Base-by-base conservation (phyloP, 805 yeast genomes). In the Jamesozyma hellenica region DNA sequence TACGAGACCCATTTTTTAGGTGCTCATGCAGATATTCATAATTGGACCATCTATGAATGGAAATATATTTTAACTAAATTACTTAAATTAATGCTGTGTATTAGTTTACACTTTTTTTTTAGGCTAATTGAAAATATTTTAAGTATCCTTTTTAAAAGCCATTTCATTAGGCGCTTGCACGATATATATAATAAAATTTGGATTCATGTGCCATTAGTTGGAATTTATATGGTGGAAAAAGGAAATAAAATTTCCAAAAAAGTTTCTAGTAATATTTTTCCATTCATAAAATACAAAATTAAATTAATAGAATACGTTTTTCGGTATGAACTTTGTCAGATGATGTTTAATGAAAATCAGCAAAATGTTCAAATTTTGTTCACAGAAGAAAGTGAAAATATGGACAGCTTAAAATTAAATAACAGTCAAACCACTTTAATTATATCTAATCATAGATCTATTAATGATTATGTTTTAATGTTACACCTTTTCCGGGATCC, bases 381-480 rank as follows among this genome's bases (percentile, higher is more conserved):
- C 9, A 55, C 56, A 3, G 51, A 49, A 9, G 57, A 47, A 13
- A 51, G 52, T 36, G 53, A 53, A 10, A 41, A 42, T 21, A 21
- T 21, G 8, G 23, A 21, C 5, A 21, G 8, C 8, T 21, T 21
- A 21, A 21, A 21, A 21, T 21, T 41, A 0, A 32, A 43, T 4
- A 30, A 44, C n/a, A 14, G 48, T 13, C 28, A 35, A 16, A 55
- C 60, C 1, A 52, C 59, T 2, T 32, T 58, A 16, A 23, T 38
- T 19, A 56, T 40, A 37, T 64, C 42, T 25, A 86, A 85, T 51
- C 95, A 86, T 55, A 67, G 68, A 37, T 79, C 92, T 0, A 49
- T 80, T 8, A 71, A 75, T 12, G 95, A 86, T 55, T 76, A 78
- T 54, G 51, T 77, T 16, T 60, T 80, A 17, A 60, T 83, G n/a